Evolutionary conservation across 208 protist species (phyloP), one percentile per base, ranked within the genome.

Genomic region (Borovskyia barvae): DNA sequence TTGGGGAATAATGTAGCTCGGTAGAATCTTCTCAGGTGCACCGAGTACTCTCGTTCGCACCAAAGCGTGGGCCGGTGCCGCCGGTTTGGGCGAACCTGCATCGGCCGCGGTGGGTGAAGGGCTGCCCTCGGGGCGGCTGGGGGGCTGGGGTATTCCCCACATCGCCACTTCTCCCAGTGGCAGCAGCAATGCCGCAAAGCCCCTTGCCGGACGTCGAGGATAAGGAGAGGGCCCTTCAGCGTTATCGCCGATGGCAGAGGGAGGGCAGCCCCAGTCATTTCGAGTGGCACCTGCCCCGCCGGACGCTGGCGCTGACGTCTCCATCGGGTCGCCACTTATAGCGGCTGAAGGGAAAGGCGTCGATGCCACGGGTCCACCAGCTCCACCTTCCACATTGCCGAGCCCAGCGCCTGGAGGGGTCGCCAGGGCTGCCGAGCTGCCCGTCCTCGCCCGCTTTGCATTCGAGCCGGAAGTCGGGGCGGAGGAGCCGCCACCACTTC

Each of bases 181-280:
- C 33, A 82, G 59, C 20, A 89, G 60, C 5, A 78, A n/a, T 33
- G 82, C 82, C n/a, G 54, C 26, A 43, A 85, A 85, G 64, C 17
- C 26, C 14, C 37, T 64, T 39, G 46, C 43, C 5, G 50, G 48
- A 33, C 56, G 66, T 15, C 42, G 66, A 24, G 43, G 52, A 19
- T 53, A 48, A 7, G 50, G 50, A 51, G 59, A 72, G 17, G 40
- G 46, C 2, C 37, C 57, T 20, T 37, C 47, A 24, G 58, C 48
- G 3, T 48, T 40, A 5, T 45, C 40, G 3, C 29, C 29, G 37
- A 40, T 24, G 3, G 58, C 26, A 9, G 58, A 3, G 11, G 40
- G 17, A 3, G 58, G 39, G 22, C 33, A 11, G 6, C n/a, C 32
- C 5, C 28, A 25, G 26, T 7, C 49, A 41, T 22, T 54, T n/a